Evolutionary conservation across 169 alveolate species (phyloP).

Genomic region (Toxoplasma gondii): DNA sequence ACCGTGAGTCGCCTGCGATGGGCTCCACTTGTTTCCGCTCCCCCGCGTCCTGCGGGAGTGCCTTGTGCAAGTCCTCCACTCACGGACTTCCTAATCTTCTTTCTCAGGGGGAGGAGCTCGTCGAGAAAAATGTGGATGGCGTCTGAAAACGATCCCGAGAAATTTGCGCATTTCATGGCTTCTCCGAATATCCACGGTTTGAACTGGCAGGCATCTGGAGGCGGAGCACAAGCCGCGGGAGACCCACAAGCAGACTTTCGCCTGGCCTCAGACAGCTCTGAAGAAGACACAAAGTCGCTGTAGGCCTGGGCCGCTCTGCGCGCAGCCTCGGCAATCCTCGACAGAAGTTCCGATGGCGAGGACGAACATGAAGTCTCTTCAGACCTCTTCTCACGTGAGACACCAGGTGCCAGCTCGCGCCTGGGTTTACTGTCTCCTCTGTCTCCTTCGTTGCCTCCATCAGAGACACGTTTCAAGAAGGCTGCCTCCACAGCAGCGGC

Average conservation of each 20-base stretch:
- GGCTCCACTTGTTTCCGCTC: background rate
- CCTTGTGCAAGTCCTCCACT: background rate
- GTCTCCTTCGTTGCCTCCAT: background rate
- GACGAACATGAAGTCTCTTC: background rate
- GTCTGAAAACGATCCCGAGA: background rate
- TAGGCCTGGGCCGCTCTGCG: background rate
- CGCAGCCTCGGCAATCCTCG: background rate
- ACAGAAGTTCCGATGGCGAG: background rate
- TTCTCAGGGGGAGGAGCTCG: background rate
- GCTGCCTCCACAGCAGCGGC: background rate
- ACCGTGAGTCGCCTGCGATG: background rate
- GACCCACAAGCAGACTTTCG: background rate
- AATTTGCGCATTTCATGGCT: background rate
- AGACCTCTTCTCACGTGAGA: background rate
- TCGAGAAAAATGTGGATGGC: background rate
- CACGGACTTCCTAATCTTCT: background rate
- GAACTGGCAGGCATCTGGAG: background rate
- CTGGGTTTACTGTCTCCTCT: background rate
- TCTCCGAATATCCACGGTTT: slow-evolving; percentile 30
- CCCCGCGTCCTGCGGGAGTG: background rate
- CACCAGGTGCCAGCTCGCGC: background rate
- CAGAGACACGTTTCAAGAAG: background rate
- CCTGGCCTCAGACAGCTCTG: background rate
- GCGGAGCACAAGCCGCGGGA: background rate
- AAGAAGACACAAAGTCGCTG: background rate